Percentiles rank a stretch among this genome's conserved stretches.
phyloP scores from a whole-genome alignment of 805 yeast species.

The Nakazawaea ernobii region DNA sequence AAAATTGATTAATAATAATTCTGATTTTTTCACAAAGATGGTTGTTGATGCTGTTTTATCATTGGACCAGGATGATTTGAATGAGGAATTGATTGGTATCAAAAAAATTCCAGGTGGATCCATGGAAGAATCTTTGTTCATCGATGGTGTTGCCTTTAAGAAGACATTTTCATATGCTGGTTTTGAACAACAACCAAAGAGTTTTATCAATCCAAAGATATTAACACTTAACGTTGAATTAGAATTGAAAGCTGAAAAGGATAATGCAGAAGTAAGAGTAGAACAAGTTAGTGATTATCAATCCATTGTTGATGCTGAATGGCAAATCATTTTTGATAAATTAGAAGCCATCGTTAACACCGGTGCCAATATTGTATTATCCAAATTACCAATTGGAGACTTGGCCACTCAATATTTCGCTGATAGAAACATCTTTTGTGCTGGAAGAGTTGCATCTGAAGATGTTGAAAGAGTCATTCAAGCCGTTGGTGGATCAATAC shows the following conservation, averaged over 20 bases:
- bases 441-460: conserved; percentile 86
- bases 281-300: conserved; percentile 93
- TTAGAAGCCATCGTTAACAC: conserved; percentile 74
- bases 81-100: conserved; percentile 87
- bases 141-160: conserved; percentile 94
- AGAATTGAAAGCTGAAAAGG: conserved; percentile 97
- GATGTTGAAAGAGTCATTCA: conserved; percentile 89
- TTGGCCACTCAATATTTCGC: conserved; percentile 98
- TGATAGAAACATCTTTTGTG: conserved; percentile 93
- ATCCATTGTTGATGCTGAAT: conserved; percentile 97
- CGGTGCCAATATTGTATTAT: conserved; percentile 90
- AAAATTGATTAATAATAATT: conserved; percentile 81
- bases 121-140: conserved; percentile 85
- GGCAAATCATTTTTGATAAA: conserved; percentile 88
- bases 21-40: conserved; percentile 90
- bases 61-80: conserved; percentile 77
- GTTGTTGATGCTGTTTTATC: conserved; percentile 92
- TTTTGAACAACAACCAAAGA: conserved; percentile 96
- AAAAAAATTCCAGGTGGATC: conserved; percentile 96
- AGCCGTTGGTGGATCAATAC: conserved; percentile 92
- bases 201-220: conserved; percentile 72
- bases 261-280: conserved; percentile 96
- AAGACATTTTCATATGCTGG: conserved; percentile 98
- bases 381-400: conserved; percentile 96
- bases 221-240: conserved; percentile 85